Percentiles rank a stretch among this genome's conserved stretches.
Evolutionary conservation across 768 basidiomycete genomes (phyloP).

Genomic region (Suillus tomentosus): DNA sequence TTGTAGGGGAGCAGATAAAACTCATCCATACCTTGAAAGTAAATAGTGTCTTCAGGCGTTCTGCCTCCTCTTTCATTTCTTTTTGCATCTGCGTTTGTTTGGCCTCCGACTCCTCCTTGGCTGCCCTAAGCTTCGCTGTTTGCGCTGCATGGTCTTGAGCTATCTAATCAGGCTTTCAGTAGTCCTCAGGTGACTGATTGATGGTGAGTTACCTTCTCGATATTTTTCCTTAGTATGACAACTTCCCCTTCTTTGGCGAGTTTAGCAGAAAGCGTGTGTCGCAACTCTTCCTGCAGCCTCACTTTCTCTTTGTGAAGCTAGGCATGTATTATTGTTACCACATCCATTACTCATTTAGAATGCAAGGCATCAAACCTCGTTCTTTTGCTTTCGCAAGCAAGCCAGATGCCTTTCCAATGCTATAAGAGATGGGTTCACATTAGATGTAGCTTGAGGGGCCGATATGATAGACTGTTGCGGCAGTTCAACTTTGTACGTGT

Average conservation of each 20-base stretch:
- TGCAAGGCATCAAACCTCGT: constrained; percentile 43
- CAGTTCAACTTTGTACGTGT: constrained; percentile 48
- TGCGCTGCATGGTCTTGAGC: constrained; percentile 61
- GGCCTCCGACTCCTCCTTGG: constrained; percentile 62
- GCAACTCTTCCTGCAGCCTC: constrained; percentile 45
- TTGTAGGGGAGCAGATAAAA: constrained; percentile 9
- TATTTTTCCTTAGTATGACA: constrained; percentile 59
- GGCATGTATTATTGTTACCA: constrained; percentile 18
- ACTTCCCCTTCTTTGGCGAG: constrained; percentile 73
- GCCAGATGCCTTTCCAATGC: constrained; percentile 15
- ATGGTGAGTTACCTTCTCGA: constrained; percentile 56
- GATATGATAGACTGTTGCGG: not conserved
- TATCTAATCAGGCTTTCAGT: constrained; percentile 41
- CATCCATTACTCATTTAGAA: constrained; percentile 14
- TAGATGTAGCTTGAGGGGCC: not conserved
- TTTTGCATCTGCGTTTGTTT: constrained; percentile 57
- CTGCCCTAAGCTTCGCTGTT: constrained; percentile 54
- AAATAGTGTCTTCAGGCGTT: constrained; percentile 67
- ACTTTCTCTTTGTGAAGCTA: constrained; percentile 56
- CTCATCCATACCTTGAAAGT: constrained; percentile 59
- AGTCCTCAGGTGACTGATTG: not conserved
- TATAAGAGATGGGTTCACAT: constrained; percentile 1
- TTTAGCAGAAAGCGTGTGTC: constrained; percentile 51
- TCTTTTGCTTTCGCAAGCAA: constrained; percentile 39
- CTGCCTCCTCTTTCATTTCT: constrained; percentile 66